Base-by-base conservation (phyloP, 306 rosid species). In the Carpinus fangiana region DNA sequence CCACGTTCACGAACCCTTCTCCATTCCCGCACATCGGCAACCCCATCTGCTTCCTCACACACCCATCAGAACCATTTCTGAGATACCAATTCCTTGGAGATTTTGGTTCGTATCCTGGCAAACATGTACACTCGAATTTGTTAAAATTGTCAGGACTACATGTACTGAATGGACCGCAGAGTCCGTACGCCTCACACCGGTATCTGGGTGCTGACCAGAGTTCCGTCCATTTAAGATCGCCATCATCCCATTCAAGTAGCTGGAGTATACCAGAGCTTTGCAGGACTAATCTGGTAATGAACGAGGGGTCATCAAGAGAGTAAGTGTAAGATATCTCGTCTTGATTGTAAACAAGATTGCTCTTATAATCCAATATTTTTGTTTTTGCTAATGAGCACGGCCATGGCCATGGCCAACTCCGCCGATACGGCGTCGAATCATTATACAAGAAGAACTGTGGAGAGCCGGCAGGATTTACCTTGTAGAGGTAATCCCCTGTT, bases 31-130 rank as follows among this genome's bases (percentile, higher is more conserved):
- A 78, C 34, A 59, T 56, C 8, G 21, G 14, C 3, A 66, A 38
- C 17, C 28, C 56, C 8, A 70, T 73, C 41, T 70, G 54, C 76
- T 28, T 70, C 38, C 76, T 70, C 12, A 55, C 70, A 47, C 81
- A 70, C 1, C 81, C 81, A 50, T 28, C 51, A 21, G 76, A 56
- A 64, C 81, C 72, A n/a, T 38, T n/a, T 16, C 60, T 68, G 50
- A 21, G 72, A 16, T 69, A 7, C 81, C 81, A 78, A 45, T 56
- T 18, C 14, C 21, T 21, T 0, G 76, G 81, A 36, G 68, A 43
- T 51, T 28, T 69, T 31, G 81, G 81, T 31, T 70, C 60, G 46
- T 68, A 78, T 47, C 81, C 81, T 56, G 12, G 38, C 47, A 78
- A 8, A 18, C 76, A 78, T 12, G 28, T 21, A 8, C 81, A 78